Evolutionary conservation across 768 basidiomycete species (phyloP), one percentile per base, ranked within the genome.

Genomic region (Lactifluus hygrophoroides): DNA sequence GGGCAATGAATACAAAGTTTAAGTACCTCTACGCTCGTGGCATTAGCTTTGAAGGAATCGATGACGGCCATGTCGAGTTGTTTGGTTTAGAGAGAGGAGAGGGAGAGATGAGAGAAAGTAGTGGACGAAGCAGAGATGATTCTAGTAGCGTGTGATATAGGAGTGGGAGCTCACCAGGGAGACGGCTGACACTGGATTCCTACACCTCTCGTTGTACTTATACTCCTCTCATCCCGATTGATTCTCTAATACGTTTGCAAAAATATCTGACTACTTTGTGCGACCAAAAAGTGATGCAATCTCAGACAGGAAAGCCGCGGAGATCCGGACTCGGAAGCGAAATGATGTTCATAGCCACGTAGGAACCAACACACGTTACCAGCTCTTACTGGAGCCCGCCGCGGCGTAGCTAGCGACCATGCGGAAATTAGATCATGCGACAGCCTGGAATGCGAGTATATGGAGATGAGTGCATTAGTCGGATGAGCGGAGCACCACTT

Each of bases 1-100:
- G 16, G n/a, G 16, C 27, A 16, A 46, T 17, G 25, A 19, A 9
- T n/a, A 44, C 21, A 51, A 40, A 32, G 19, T 13, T n/a, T 13
- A 21, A 34, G 30, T 54, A 64, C 64, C 25, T 64, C 57, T 6
- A 63, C 61, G 38, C 61, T 64, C 27, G 64, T 64, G 7, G 61
- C 40, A 44, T 64, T 64, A 21, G 61, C 50, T 37, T 57, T 64
- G 54, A 63, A 64, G 7, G 64, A 63, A 42, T 64, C 64, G 34
- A 64, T 63, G 54, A 64, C 51, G 35, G 64, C 51, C 64, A 64
- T 64, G 38, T 58, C 19, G 7, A 21, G n/a, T n/a, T n/a, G n/a
- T n/a, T n/a, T n/a, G n/a, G n/a, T 42, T 44, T 25, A 40, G 34
- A 32, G 27, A 50, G 34, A 45, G 21, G 23, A 23, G 40, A 7